Evolutionary conservation across 139 green algal species (phyloP).

Genomic region (Nannochloris sp.): DNA sequence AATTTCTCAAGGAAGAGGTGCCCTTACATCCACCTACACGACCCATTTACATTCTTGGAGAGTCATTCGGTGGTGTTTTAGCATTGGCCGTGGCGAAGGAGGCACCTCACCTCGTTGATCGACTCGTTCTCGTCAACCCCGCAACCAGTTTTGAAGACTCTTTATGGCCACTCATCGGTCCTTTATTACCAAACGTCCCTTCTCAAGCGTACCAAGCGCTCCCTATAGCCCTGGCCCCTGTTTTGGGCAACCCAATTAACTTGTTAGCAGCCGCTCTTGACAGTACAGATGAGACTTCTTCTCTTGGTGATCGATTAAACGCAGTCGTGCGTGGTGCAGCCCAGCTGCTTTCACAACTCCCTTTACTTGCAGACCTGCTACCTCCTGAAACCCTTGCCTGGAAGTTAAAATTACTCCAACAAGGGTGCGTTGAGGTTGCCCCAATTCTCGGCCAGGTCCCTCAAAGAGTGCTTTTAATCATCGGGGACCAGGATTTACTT

Average conservation of each 20-base stretch:
- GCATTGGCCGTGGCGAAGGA: slow-evolving; percentile 54
- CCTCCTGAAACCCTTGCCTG: slow-evolving; percentile 62
- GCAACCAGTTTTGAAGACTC: slow-evolving; percentile 67
- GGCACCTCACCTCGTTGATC: slow-evolving; percentile 3
- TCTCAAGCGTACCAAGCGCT: slow-evolving; percentile 59
- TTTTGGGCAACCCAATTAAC: slow-evolving; percentile 75
- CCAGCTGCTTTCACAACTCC: slow-evolving; percentile 56
- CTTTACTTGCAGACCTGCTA: slow-evolving; percentile 55
- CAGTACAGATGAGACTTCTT: neutral
- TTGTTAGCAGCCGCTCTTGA: slow-evolving; percentile 42
- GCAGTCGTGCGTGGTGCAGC: neutral
- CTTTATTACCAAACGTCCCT: slow-evolving; percentile 46
- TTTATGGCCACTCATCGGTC: slow-evolving; percentile 62
- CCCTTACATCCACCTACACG: slow-evolving; percentile 22
- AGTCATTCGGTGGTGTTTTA: slow-evolving; percentile 81
- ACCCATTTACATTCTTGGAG: slow-evolving; percentile 82
- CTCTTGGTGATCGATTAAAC: neutral
- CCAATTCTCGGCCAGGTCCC: slow-evolving; percentile 31
- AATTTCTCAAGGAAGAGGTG: slow-evolving; percentile 20
- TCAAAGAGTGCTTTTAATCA: slow-evolving; percentile 64
- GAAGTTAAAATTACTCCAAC: slow-evolving; percentile 65
- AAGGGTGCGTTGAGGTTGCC: slow-evolving; percentile 10
- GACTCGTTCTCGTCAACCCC: slow-evolving; percentile 63
- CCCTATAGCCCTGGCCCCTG: slow-evolving; percentile 61
- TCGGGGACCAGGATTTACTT: slow-evolving; percentile 44